Conservation (phyloP, 2,329 filamentous ascomycete genomes). For the Arthrobotrys musiformis region DNA sequence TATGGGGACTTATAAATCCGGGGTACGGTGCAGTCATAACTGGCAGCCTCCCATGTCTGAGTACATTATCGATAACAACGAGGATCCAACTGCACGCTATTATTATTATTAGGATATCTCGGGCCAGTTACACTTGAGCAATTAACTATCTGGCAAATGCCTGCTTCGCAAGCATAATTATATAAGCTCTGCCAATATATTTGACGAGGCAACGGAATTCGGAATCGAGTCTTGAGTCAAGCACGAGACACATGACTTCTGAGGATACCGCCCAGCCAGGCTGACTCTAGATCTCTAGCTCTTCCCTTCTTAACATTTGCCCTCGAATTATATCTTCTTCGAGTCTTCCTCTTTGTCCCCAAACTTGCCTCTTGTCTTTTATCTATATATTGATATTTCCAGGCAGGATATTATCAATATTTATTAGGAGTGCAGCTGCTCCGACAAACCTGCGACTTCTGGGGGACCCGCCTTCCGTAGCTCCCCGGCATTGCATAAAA, state of each 20-base stretch:
- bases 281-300: not conserved
- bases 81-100: constrained; percentile 11
- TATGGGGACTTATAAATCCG: too few relatives aligned
- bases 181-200: not conserved
- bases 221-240: not conserved
- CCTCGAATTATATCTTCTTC: not conserved
- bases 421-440: constrained; percentile 14
- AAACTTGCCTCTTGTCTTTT: not conserved
- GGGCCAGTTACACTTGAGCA: too few relatives aligned
- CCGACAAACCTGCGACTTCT: constrained; percentile 19
- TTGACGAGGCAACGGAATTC: constrained; percentile 1
- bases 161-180: too few relatives aligned
- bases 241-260: too few relatives aligned
- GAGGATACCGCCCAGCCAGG: not conserved
- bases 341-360: not conserved
- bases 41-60: not conserved
- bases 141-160: constrained; percentile 38
- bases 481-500: constrained; percentile 48
- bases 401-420: too few relatives aligned
- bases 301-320: too few relatives aligned
- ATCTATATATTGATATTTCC: not conserved
- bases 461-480: constrained; percentile 52
- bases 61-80: not conserved
- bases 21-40: constrained; percentile 8
- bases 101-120: too few relatives aligned